Base-by-base conservation (phyloP, 106 monocot genomes). In the Xerophyta viscosa region DNA sequence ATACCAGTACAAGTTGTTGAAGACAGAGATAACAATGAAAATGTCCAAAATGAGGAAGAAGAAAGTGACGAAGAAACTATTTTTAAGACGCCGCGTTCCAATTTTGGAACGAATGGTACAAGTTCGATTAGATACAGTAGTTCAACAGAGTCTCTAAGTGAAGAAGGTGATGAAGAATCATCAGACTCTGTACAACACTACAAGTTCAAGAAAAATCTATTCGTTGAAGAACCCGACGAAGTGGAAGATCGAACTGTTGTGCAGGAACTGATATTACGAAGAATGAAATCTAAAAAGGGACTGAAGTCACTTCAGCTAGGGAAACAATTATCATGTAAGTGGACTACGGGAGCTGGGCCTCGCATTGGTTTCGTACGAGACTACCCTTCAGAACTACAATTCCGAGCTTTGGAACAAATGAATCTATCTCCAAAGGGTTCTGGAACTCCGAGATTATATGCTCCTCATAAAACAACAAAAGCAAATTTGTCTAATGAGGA, bases 321-420 rank as follows among this genome's bases (percentile, higher is more conserved):
- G 11, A 83, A 74, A 31, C 76, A 80, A 47, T 49, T 84, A 20
- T 68, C 89, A 3, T 77, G 48, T 27, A 77, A 69, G 31, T 90
- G 89, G 89, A 90, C 75, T 5, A 84, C 89, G 0, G 89, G 84
- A 5, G 84, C 80, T 0, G 89, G 89, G 6, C 89, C 89, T 52
- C 64, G 89, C 23, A 90, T 90, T 31, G 77, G 80, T 4, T 79
- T 72, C 29, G 84, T 89, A 9, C 66, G 83, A 56, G 83, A 89
- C 55, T 83, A 74, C 49, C 83, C 89, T 0, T 77, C 77, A 0
- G 77, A 80, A 56, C 67, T 90, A 11, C 80, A 77, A 44, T 64
- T 71, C 39, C 80, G 61, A 7, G 71, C 0, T 10, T 41, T 90
- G 29, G 74, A 84, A 29, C 66, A 80, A 46, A 73, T 90, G 20